Evolutionary conservation across 1,284 basidiomycete species (phyloP).

Genomic region (Ganoderma sinense): DNA sequence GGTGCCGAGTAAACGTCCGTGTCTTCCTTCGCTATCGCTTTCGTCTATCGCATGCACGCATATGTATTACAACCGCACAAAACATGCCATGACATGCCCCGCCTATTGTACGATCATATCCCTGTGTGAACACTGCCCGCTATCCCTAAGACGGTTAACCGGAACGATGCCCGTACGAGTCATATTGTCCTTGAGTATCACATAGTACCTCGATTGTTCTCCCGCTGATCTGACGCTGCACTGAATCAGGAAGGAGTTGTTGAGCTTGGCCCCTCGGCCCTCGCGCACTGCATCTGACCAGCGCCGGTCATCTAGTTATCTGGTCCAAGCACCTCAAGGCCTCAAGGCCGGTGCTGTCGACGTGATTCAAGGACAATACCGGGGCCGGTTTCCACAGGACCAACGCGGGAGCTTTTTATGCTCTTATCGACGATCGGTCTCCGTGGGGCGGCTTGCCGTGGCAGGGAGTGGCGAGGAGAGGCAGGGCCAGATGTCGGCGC

Average conservation of each 20-base stretch:
- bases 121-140: conserved; percentile 6
- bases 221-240: neutral
- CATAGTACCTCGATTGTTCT: neutral
- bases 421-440: neutral
- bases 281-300: neutral
- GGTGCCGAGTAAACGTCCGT: conserved; percentile 60
- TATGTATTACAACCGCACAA: conserved; percentile 40
- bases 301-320: neutral
- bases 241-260: conserved; percentile 2
- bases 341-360: conserved; percentile 3
- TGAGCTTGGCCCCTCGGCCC: neutral
- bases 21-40: conserved; percentile 37
- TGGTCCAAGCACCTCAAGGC: neutral
- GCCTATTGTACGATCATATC: conserved; percentile 13
- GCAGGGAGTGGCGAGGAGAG: neutral
- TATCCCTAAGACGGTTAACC: conserved; percentile 3
- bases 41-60: conserved; percentile 37
- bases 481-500: neutral
- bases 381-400: neutral
- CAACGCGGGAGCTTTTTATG: neutral
- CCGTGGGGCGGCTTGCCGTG: neutral
- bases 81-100: conserved; percentile 41
- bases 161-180: neutral
- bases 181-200: conserved; percentile 11
- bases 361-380: neutral